Evolutionary conservation across 768 basidiomycete genomes (phyloP).

Genomic region (Podaxis sp.): DNA sequence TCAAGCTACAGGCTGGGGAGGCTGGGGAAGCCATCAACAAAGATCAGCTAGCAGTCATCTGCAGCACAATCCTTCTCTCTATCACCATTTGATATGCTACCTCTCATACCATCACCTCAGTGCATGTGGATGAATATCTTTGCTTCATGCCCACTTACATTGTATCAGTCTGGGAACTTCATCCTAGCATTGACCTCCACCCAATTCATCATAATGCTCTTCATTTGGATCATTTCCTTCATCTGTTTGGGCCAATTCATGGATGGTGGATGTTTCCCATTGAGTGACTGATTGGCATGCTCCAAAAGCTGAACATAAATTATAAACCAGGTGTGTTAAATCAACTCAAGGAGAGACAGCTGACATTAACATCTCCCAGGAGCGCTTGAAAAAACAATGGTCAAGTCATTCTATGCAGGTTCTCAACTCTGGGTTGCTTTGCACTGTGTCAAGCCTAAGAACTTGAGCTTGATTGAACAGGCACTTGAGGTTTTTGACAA

Average conservation of each 20-base stretch:
- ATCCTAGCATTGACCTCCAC: conserved; percentile 14
- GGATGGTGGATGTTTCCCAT: conserved; percentile 43
- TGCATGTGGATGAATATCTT: conserved; percentile 16
- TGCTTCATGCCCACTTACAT: conserved; percentile 17
- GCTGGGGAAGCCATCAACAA: background rate
- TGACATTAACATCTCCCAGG: background rate
- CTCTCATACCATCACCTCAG: conserved; percentile 15
- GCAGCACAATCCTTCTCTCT: conserved; percentile 18
- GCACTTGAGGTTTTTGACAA: background rate
- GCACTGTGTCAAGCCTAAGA: background rate
- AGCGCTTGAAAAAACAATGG: conserved; percentile 7
- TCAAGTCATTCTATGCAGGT: background rate
- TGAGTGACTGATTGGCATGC: conserved; percentile 34
- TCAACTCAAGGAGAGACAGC: background rate
- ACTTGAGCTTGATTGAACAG: background rate
- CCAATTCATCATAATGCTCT: conserved; percentile 27
- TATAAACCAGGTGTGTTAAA: conserved; percentile 23
- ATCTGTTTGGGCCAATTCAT: conserved; percentile 32
- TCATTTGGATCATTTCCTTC: conserved; percentile 35
- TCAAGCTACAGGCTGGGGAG: background rate
- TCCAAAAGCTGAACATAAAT: conserved; percentile 34
- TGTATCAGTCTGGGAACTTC: conserved; percentile 8
- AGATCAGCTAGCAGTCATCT: conserved; percentile 3
- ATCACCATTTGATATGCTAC: conserved; percentile 19
- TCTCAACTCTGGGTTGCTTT: background rate